Evolutionary conservation across 345 rosid genomes (phyloP).

Genomic region (Brassica incana): DNA sequence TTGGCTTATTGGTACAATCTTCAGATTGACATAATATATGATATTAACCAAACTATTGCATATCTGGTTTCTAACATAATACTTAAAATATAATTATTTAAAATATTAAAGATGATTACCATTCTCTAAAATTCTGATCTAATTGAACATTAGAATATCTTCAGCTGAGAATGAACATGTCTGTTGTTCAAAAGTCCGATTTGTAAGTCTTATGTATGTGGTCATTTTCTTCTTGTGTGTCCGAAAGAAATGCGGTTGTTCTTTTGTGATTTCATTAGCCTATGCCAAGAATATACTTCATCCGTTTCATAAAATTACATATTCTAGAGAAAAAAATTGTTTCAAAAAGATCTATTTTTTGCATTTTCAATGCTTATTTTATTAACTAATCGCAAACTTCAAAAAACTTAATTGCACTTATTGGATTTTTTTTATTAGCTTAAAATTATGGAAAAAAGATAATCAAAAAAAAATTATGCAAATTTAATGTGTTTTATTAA

Average conservation of each 20-base stretch:
- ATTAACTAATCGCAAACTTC: too few species aligned
- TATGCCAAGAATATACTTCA: background rate
- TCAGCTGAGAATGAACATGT: slow-evolving; percentile 1
- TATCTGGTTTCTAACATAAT: background rate
- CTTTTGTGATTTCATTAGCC: background rate
- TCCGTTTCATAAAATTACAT: too few species aligned
- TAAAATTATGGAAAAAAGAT: too few species aligned
- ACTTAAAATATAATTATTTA: background rate
- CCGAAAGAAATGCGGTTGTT: background rate
- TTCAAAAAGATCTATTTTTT: too few species aligned
- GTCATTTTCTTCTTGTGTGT: slow-evolving; percentile 1
- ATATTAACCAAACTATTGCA: background rate
- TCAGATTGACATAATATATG: background rate
- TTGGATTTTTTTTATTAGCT: too few species aligned
- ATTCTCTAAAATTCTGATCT: background rate
- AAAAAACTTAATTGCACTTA: too few species aligned
- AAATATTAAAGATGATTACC: background rate
- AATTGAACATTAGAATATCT: background rate
- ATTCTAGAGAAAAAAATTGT: too few species aligned
- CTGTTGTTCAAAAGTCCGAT: background rate
- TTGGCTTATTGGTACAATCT: background rate
- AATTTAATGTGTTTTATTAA: too few species aligned
- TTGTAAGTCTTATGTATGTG: background rate
- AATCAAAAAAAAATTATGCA: too few species aligned
- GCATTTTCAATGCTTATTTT: too few species aligned